phyloP scores from a whole-genome alignment of 2,329 filamentous ascomycete genomes.

The Trichothecium roseum region DNA sequence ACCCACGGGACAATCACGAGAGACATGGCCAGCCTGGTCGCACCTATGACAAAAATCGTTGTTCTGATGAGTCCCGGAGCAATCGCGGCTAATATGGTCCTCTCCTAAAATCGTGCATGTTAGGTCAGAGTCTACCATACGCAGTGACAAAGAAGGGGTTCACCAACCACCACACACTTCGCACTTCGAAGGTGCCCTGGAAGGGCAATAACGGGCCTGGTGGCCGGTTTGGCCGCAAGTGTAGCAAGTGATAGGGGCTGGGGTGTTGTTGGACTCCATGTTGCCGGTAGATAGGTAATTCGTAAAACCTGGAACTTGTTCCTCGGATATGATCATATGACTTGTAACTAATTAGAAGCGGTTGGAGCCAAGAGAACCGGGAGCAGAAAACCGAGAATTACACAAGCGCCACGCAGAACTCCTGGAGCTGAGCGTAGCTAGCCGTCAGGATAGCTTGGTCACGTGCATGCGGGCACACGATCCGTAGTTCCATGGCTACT shows the following conservation, averaged over 20 bases:
- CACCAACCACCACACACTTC: constrained; percentile 62
- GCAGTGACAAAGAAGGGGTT: too few relatives aligned
- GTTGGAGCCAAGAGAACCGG: too few relatives aligned
- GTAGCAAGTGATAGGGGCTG: constrained; percentile 36
- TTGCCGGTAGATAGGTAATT: background rate
- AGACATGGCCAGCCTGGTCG: constrained; percentile 80
- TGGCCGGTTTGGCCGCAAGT: constrained; percentile 43
- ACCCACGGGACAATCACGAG: constrained; percentile 66
- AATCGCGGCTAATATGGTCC: constrained; percentile 86
- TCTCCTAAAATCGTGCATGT: constrained; percentile 31
- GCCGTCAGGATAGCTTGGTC: too few relatives aligned
- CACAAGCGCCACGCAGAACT: too few relatives aligned
- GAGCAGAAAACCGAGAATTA: too few relatives aligned
- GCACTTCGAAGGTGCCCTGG: constrained; percentile 75
- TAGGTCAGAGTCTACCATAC: too few relatives aligned
- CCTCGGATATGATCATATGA: too few relatives aligned
- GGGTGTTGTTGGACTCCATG: background rate
- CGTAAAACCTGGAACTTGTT: too few relatives aligned
- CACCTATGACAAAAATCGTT: constrained; percentile 69
- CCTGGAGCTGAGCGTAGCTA: too few relatives aligned
- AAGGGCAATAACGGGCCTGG: constrained; percentile 80
- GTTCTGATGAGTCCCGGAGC: constrained; percentile 80
- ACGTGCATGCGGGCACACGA: too few relatives aligned
- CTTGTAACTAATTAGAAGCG: too few relatives aligned
- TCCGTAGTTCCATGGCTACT: too few relatives aligned